Evolutionary conservation across 352 stramenopile species (phyloP).

Genomic region (Globisporangium spinosum): DNA sequence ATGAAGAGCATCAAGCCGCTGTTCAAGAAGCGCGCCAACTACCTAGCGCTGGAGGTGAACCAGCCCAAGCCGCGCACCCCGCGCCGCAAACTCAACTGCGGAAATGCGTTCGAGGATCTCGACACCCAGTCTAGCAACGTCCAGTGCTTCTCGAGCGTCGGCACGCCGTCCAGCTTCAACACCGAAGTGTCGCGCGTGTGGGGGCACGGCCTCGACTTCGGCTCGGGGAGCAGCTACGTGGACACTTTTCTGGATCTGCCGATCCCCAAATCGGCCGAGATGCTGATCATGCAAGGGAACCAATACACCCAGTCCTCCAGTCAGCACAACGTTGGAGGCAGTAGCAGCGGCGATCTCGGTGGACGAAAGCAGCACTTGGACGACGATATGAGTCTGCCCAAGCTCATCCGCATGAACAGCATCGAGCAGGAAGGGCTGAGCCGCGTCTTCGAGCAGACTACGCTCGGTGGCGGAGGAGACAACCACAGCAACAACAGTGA

Average conservation of each 20-base stretch:
- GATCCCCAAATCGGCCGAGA: conserved; percentile 55
- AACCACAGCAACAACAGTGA: conserved; percentile 1
- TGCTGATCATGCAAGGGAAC: conserved; percentile 25
- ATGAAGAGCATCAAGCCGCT: conserved; percentile 47
- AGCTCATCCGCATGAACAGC: conserved; percentile 58
- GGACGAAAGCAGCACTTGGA: neutral
- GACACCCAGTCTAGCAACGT: conserved; percentile 15
- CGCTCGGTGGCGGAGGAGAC: conserved; percentile 27
- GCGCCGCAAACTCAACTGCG: conserved; percentile 58
- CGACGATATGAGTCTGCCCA: conserved; percentile 43
- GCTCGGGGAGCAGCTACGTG: conserved; percentile 29
- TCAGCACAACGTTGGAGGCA: neutral
- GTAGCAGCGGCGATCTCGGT: neutral
- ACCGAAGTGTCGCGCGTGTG: conserved; percentile 47
- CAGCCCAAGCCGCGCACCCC: conserved; percentile 64
- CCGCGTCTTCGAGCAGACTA: conserved; percentile 68
- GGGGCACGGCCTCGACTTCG: conserved; percentile 62
- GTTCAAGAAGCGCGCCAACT: conserved; percentile 63
- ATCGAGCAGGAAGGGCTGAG: conserved; percentile 78
- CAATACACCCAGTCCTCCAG: conserved; percentile 10
- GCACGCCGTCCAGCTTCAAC: conserved; percentile 67
- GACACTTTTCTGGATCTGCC: conserved; percentile 76
- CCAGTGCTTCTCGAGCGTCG: conserved; percentile 49
- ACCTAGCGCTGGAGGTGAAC: conserved; percentile 47
- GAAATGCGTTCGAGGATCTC: conserved; percentile 58